phyloP scores from a whole-genome alignment of 192 early-diverging fungal species.

The Endogone sp. region DNA sequence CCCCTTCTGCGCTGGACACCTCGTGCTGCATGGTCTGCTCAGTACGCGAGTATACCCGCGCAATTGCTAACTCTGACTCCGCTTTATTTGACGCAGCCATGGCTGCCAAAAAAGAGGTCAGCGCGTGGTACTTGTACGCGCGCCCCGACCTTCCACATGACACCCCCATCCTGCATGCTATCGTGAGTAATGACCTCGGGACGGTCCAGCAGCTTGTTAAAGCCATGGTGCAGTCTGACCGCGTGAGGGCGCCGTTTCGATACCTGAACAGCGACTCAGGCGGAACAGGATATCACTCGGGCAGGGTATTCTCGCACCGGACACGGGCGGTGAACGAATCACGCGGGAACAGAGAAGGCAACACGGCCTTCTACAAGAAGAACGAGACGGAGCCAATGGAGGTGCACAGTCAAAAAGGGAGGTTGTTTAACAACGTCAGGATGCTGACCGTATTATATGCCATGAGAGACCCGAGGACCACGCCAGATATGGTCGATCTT shows the following conservation, averaged over 20 bases:
- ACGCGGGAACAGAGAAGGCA: slow-evolving; percentile 50
- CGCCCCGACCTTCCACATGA: not conserved
- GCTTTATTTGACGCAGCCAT: slow-evolving; percentile 4
- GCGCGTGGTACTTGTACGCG: slow-evolving; percentile 7
- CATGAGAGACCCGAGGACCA: not conserved
- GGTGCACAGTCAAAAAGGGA: not conserved
- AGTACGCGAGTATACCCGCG: slow-evolving; percentile 28
- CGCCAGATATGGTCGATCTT: slow-evolving; percentile 4
- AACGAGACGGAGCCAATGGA: not conserved
- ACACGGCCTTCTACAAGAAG: slow-evolving; percentile 27
- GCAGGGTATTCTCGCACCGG: not conserved
- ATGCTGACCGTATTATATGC: not conserved
- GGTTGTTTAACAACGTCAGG: not conserved
- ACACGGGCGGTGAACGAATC: slow-evolving; percentile 44
- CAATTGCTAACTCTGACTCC: slow-evolving; percentile 19
- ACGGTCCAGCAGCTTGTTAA: slow-evolving; percentile 2
- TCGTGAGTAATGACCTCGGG: slow-evolving; percentile 7
- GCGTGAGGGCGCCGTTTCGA: slow-evolving; percentile 11
- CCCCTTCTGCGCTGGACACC: slow-evolving; percentile 3
- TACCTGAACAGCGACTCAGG: slow-evolving; percentile 6
- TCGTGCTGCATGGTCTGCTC: slow-evolving; percentile 46
- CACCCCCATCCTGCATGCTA: slow-evolving; percentile 2
- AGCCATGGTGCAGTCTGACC: not conserved
- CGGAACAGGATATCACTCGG: slow-evolving; percentile 4
- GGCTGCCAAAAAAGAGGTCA: not conserved